These are phyloP conservation scores for Pachysandra terminalis DNA, from an alignment of 164 flowering plant genomes.

Conservation along the genomic window DNA sequence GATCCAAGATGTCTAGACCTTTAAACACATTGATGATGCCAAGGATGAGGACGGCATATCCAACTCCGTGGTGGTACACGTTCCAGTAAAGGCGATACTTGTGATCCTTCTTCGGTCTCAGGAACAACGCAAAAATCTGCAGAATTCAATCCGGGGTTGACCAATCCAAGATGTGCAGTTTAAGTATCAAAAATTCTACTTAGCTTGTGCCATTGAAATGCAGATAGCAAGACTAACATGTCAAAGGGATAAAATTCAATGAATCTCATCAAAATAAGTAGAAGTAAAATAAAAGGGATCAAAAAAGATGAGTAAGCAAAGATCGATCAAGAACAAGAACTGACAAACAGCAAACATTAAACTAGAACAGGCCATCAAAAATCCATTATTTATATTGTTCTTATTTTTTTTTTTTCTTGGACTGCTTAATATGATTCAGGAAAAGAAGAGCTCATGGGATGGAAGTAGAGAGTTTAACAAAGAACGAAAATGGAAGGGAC, in stretches of 20 bases:
- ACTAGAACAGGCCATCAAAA: too few species aligned
- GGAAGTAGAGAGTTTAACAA: neutral
- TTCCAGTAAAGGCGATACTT: constrained; percentile 73
- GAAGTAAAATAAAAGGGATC: too few species aligned
- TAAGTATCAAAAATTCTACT: neutral
- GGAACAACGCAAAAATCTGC: constrained; percentile 66
- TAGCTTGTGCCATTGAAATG: neutral
- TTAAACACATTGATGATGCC: constrained; percentile 71
- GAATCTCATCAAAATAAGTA: too few species aligned
- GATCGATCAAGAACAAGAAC: too few species aligned
- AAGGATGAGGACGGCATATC: constrained; percentile 59
- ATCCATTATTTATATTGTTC: too few species aligned
- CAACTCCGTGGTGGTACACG: constrained; percentile 69
- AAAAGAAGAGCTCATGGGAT: neutral
- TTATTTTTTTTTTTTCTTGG: too few species aligned
- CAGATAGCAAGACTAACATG: neutral
- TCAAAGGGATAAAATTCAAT: neutral
- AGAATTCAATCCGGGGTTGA: neutral
- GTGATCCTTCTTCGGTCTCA: constrained; percentile 74
- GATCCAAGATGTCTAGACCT: constrained; percentile 60
- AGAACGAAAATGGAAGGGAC: neutral
- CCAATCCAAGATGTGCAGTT: neutral
- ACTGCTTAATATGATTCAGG: neutral
- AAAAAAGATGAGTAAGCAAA: too few species aligned
- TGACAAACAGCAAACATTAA: too few species aligned